phyloP scores from a whole-genome alignment of 345 rosid species.

The Corymbia maculata region DNA sequence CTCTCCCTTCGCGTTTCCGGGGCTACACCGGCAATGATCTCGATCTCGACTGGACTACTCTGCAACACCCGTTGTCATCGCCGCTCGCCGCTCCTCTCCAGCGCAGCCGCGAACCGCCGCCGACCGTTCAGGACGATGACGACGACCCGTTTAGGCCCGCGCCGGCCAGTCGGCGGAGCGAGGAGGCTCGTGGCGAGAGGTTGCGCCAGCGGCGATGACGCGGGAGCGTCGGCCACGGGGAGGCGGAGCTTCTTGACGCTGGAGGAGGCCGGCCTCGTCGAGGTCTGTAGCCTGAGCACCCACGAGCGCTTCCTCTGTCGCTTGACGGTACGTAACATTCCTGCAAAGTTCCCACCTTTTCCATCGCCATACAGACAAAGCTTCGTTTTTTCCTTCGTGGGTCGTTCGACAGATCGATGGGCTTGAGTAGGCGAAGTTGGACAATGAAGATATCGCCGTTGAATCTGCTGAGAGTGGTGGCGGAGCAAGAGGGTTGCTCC shows the following conservation, averaged over 20 bases:
- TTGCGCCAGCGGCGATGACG: constrained; percentile 16
- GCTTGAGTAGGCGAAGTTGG: neutral
- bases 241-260: constrained; percentile 42
- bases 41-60: neutral
- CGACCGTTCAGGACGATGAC: neutral
- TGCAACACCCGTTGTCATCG: neutral
- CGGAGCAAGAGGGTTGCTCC: constrained; percentile 76
- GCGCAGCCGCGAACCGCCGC: neutral
- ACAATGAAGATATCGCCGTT: constrained; percentile 65
- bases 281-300: constrained; percentile 62
- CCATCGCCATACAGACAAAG: neutral
- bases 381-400: neutral
- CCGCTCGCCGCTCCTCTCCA: constrained; percentile 9
- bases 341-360: neutral
- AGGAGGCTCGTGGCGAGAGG: constrained; percentile 12
- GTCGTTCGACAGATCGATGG: neutral
- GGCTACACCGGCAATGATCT: neutral
- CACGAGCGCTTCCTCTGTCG: constrained; percentile 88
- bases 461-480: constrained; percentile 64
- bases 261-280: constrained; percentile 93
- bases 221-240: neutral
- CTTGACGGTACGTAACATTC: constrained; percentile 43
- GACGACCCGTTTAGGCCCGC: neutral
- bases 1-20: neutral
- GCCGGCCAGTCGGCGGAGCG: neutral